Percentiles rank a stretch among this genome's conserved stretches.
These are phyloP conservation scores for Botrytis porri DNA, from an alignment of 2,329 filamentous ascomycete genomes.

Conservation along the genomic window DNA sequence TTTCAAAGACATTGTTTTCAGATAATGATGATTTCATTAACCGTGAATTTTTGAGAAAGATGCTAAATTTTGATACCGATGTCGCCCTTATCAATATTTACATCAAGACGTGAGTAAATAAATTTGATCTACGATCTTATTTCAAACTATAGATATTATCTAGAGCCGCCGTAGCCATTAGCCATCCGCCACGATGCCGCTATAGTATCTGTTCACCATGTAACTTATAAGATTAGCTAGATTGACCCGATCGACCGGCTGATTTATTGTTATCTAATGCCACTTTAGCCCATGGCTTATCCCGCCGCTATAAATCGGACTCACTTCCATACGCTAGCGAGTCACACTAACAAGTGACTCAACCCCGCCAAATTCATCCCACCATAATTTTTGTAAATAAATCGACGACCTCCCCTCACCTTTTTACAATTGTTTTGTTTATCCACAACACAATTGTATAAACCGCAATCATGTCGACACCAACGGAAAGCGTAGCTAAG, in stretches of 20 bases:
- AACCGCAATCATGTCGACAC: slow-evolving; percentile 35
- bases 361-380: slow-evolving; percentile 5
- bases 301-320: neutral
- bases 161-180: neutral
- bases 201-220: neutral
- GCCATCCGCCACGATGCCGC: neutral
- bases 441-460: neutral
- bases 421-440: neutral
- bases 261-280: neutral
- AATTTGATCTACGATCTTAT: neutral
- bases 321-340: neutral
- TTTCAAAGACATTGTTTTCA: neutral
- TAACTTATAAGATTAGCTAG: neutral
- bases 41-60: neutral
- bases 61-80: neutral
- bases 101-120: neutral
- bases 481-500: slow-evolving; percentile 33
- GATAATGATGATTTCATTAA: neutral
- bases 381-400: slow-evolving; percentile 10
- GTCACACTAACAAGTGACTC: neutral
- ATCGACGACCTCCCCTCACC: neutral
- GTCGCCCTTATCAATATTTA: neutral
- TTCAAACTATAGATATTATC: neutral
- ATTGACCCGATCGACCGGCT: neutral
- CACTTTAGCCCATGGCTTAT: neutral